Evolutionary conservation across 805 yeast genomes (phyloP), one percentile per base, ranked within the genome.

Genomic region (Pichia manshurica): DNA sequence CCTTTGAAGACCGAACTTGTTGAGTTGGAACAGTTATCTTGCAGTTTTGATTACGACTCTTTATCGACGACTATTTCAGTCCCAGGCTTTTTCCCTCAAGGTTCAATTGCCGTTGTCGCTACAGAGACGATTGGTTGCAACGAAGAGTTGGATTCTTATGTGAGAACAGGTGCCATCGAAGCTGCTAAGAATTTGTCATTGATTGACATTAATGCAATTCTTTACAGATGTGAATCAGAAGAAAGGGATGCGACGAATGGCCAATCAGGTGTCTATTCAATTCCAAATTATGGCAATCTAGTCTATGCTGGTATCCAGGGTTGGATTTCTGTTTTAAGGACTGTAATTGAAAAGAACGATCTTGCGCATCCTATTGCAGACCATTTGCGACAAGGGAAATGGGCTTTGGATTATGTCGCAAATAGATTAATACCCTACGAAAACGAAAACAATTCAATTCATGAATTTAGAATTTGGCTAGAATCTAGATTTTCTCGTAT

Each of bases 231-330:
- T 59, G 96, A 88, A 48, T 76, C 84, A 12, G 99, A 91, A 65
- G 99, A 91, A 64, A 70, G 88, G 20, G 96, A 90, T 60, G 76
- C 80, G 12, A 79, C 90, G 54, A 74, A 66, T 20, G 95, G 96
- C 5, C 56, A 64, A 8, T 82, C 75, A 39, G 96, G 96, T 9
- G 77, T 77, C 0, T 91, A 93, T 65, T 63, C 67, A 42, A 72
- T 91, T 41, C 97, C 98, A 1, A 71, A 74, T 28, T 69, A 75
- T 63, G 97, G 97, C 0, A 69, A 70, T 15, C 68, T 90, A 40
- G 84, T 81, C 0, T 91, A 87, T 64, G 90, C 96, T 36, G 99
- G 99, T 10, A 68, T 93, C 20, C 95, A 88, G 64, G 98, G 99
- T 1, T 91, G 96, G 96, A 77, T 81, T 40, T 72, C 87, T 0